These are phyloP conservation scores for Nemania sp. DNA, from an alignment of 2,329 filamentous ascomycete species.

Conservation along the genomic window DNA sequence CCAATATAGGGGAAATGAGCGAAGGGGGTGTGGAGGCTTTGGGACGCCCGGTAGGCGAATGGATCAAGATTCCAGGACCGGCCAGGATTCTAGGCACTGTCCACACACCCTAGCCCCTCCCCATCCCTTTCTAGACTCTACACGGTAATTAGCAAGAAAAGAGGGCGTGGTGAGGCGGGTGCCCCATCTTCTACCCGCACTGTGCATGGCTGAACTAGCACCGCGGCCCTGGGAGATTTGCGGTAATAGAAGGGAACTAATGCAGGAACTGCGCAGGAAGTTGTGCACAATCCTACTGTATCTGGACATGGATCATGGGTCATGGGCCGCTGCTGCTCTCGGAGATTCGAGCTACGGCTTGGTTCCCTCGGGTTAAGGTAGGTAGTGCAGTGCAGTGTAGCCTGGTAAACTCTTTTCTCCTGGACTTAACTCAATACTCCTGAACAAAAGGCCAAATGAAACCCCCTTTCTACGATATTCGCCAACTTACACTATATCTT, in stretches of 20 bases:
- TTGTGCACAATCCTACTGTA: constrained; percentile 25
- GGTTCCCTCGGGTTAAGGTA: constrained; percentile 13
- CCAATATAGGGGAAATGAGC: constrained; percentile 42
- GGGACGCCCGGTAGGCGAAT: constrained; percentile 20
- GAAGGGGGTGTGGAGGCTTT: constrained; percentile 40
- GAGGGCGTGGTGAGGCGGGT: background rate
- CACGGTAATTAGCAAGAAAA: background rate
- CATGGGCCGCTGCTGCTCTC: background rate
- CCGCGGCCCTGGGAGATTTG: constrained; percentile 16
- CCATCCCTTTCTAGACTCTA: background rate
- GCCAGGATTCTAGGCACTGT: constrained; percentile 30
- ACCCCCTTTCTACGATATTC: constrained; percentile 23
- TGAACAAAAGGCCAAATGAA: constrained; percentile 2
- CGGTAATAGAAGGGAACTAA: constrained; percentile 26
- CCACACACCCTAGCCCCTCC: constrained; percentile 1
- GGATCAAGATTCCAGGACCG: constrained; percentile 15
- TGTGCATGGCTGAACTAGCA: constrained; percentile 13
- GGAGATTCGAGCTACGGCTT: constrained; percentile 18
- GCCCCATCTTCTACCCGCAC: constrained; percentile 3
- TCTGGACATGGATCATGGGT: background rate
- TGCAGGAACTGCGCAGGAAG: constrained; percentile 38
- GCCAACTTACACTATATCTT: background rate
- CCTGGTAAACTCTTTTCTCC: background rate
- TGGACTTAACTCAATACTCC: background rate
- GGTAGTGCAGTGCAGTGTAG: background rate